Base-by-base conservation (phyloP, 768 basidiomycete species). In the Mrakia frigida region DNA sequence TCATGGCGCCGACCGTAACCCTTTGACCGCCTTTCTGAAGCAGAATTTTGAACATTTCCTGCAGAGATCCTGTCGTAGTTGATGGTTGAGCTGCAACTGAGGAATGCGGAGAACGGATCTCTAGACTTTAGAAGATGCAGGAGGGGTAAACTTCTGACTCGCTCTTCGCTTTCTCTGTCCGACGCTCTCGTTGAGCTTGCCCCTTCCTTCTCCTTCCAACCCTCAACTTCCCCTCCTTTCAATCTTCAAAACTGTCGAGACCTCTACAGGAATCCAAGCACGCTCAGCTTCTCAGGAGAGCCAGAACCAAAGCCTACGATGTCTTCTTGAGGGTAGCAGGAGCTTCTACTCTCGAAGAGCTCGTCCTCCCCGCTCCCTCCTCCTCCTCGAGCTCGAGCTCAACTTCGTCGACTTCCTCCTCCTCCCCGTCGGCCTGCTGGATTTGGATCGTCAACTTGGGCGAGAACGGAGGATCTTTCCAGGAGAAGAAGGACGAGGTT, bases 381-480 rank as follows among this genome's bases (percentile, higher is more conserved):
- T 18, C 46, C 18, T 50, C 46, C 11, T 50, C 46, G 46, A 50
- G 46, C 46, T 50, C 46, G 21, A 16, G n/a, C n/a, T n/a, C 46
- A 21, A 0, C 46, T 50, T 33, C 33, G 18, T 25, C 53, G 28
- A 39, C 33, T 56, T 23, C 16, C 39, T 31, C 52, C 21, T 28
- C 41, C 11, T 60, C 37, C 2, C 10, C 7, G 2, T 25, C 31
- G 53, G 7, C 68, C 53, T 28, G 52, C 67, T 78, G 77, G 77
- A 23, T 70, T 0, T 78, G 77, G 77, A 25, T 73, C 60, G 73
- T 78, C 68, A 78, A 78, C 69, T 35, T 56, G 16, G 65, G 73
- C 11, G 77, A 78, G n/a, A 67, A 56, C 21, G 73, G 73, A 41
- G 77, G 67, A 13, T 31, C 31, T 11, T 28, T 74, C 23, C 46